These are phyloP conservation scores for Pichia membranifaciens DNA, from an alignment of 805 yeast genomes.

Conservation along the genomic window DNA sequence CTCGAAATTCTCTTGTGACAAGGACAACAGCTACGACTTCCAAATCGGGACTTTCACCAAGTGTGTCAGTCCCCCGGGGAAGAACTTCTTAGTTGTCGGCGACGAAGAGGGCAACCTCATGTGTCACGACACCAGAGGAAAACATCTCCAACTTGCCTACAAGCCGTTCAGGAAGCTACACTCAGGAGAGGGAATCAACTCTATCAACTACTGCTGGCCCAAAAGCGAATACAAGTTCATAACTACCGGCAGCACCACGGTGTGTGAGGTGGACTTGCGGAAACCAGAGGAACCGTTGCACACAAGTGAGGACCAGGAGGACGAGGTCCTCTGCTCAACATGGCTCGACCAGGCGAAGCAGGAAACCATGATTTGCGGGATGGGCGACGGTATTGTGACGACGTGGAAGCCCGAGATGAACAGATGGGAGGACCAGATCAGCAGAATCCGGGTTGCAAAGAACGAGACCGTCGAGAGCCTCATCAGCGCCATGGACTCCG, in stretches of 20 bases:
- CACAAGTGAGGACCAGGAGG: constrained; percentile 86
- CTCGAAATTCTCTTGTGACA: constrained; percentile 36
- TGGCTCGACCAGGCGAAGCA: constrained; percentile 60
- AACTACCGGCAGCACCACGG: constrained; percentile 75
- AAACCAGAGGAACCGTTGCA: constrained; percentile 49
- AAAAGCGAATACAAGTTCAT: constrained; percentile 74
- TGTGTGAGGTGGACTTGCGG: constrained; percentile 72
- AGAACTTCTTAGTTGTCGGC: constrained; percentile 50
- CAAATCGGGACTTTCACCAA: constrained; percentile 32
- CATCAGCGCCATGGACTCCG: constrained; percentile 49
- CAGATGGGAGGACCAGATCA: constrained; percentile 68
- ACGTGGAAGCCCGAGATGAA: constrained; percentile 76
- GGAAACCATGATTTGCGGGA: constrained; percentile 55
- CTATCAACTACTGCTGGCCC: constrained; percentile 62
- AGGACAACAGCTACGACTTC: constrained; percentile 17
- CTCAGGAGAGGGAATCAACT: constrained; percentile 73
- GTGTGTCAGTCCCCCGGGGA: constrained; percentile 39
- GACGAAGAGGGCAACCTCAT: constrained; percentile 64
- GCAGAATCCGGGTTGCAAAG: constrained; percentile 62
- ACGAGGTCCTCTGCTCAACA: constrained; percentile 75
- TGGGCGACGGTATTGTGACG: constrained; percentile 74
- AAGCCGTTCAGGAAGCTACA: constrained; percentile 48
- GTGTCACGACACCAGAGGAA: constrained; percentile 54
- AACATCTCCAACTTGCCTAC: constrained; percentile 39
- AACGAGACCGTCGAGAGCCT: constrained; percentile 66